These are phyloP conservation scores for Monosporascus sp. DNA, from an alignment of 2,329 filamentous ascomycete species.

Conservation along the genomic window DNA sequence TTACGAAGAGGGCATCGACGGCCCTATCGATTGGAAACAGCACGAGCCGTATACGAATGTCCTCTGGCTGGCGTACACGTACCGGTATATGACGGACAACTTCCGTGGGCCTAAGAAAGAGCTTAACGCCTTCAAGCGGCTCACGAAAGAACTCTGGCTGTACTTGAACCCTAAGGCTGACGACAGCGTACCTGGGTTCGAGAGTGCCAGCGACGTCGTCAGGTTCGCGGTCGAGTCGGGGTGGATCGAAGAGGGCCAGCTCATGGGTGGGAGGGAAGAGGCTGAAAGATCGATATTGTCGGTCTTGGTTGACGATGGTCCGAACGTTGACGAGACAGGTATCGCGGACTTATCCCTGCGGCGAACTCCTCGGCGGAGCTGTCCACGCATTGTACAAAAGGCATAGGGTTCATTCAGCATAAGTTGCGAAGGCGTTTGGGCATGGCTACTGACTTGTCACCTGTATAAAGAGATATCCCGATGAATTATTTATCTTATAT, in stretches of 20 bases:
- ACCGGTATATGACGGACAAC: constrained; percentile 43
- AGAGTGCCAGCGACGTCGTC: constrained; percentile 50
- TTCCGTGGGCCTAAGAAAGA: constrained; percentile 43
- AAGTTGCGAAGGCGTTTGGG: neutral
- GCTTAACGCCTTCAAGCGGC: constrained; percentile 38
- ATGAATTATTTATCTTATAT: too few relatives aligned
- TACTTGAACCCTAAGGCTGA: constrained; percentile 48
- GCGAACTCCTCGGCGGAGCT: constrained; percentile 18
- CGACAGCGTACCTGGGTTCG: constrained; percentile 43
- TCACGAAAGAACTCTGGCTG: constrained; percentile 47
- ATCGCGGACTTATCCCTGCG: constrained; percentile 10
- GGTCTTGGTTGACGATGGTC: constrained; percentile 14
- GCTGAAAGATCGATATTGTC: constrained; percentile 28
- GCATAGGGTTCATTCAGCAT: neutral
- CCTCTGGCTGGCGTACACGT: constrained; percentile 59
- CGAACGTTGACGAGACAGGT: constrained; percentile 5
- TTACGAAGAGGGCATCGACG: constrained; percentile 40
- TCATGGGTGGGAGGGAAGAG: constrained; percentile 32
- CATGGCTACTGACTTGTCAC: neutral
- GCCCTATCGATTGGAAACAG: constrained; percentile 47
- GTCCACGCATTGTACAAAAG: neutral
- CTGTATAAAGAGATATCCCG: neutral
- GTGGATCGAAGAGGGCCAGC: constrained; percentile 50
- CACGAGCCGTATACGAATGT: constrained; percentile 60
- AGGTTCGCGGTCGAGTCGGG: constrained; percentile 52